A percentile compares a stretch with the other conserved stretches of the same genome.
Evolutionary conservation across 352 stramenopile genomes (phyloP).

Genomic region (Plasmopara viticola): DNA sequence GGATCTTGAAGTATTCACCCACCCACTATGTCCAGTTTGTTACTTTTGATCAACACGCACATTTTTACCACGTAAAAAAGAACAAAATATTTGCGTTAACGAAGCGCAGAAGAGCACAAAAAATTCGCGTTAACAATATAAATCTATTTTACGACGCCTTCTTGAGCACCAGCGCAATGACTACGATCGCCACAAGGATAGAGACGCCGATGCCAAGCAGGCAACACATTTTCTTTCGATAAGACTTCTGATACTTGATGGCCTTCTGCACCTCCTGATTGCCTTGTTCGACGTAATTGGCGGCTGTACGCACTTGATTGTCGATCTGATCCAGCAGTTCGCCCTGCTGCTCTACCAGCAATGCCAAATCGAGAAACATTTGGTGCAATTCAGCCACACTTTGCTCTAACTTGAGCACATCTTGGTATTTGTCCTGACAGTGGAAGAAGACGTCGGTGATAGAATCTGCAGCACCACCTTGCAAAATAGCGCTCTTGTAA

Average conservation of each 20-base stretch:
- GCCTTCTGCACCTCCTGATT: constrained; percentile 94
- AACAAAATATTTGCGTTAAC: too few species aligned
- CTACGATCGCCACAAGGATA: constrained; percentile 76
- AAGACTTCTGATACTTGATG: constrained; percentile 94
- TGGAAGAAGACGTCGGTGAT: constrained; percentile 92
- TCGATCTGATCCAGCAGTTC: constrained; percentile 99
- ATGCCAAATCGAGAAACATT: constrained; percentile 98
- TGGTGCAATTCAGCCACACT: constrained; percentile 97
- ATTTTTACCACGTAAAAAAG: too few species aligned
- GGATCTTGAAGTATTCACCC: too few species aligned
- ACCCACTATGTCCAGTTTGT: too few species aligned
- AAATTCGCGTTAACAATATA: too few species aligned
- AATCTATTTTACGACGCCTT: constrained; percentile 10
- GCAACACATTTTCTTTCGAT: constrained; percentile 96
- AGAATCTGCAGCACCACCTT: constrained; percentile 59
- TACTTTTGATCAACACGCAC: too few species aligned
- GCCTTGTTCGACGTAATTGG: constrained; percentile 95
- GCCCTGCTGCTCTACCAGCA: constrained; percentile 96
- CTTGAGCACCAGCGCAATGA: constrained; percentile 64
- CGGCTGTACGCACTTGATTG: constrained; percentile 89
- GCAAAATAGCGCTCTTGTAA: constrained; percentile 80
- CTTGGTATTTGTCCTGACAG: constrained; percentile 97
- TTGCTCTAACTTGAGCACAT: constrained; percentile 95
- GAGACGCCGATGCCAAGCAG: constrained; percentile 70
- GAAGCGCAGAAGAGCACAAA: too few species aligned